A percentile compares a stretch with the other conserved stretches of the same genome.
These are phyloP conservation scores for Hydnomerulius pinastri DNA, from an alignment of 768 basidiomycete genomes.

Conservation along the genomic window DNA sequence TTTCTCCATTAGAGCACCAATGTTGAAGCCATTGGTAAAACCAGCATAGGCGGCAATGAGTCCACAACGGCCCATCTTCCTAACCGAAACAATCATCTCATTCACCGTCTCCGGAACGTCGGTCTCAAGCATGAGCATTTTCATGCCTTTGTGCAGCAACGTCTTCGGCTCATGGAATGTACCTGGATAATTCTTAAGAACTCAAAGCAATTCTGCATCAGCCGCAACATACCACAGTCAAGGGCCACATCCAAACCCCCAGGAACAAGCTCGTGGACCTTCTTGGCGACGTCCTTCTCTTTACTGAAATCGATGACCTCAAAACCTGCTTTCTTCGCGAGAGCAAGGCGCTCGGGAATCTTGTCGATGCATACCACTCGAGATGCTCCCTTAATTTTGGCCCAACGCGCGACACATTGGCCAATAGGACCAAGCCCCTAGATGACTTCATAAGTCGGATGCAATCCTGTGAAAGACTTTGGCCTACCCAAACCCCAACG, in stretches of 20 bases:
- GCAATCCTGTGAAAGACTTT: background rate
- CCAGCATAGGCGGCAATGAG: constrained; percentile 72
- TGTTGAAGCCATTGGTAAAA: constrained; percentile 65
- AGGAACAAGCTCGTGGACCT: constrained; percentile 60
- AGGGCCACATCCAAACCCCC: constrained; percentile 65
- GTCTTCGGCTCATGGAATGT: constrained; percentile 76
- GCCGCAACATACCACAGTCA: constrained; percentile 44
- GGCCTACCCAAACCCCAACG: constrained; percentile 68
- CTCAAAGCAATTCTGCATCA: background rate
- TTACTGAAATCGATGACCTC: constrained; percentile 62
- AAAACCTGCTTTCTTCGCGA: constrained; percentile 48
- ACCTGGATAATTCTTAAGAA: constrained; percentile 25
- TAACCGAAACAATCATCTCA: constrained; percentile 47
- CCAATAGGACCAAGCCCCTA: constrained; percentile 72
- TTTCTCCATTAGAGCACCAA: constrained; percentile 80
- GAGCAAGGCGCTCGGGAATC: constrained; percentile 51
- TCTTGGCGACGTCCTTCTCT: constrained; percentile 46
- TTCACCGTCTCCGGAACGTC: constrained; percentile 68
- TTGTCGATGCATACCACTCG: constrained; percentile 74
- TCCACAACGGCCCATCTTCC: constrained; percentile 61
- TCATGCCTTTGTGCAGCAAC: constrained; percentile 64
- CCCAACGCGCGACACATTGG: constrained; percentile 59
- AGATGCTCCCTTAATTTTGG: constrained; percentile 64
- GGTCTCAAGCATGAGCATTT: constrained; percentile 72
- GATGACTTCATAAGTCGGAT: background rate